These are phyloP conservation scores for Choanephora cucurbitarum DNA, from an alignment of 371 early-diverging fungal species.

Conservation along the genomic window DNA sequence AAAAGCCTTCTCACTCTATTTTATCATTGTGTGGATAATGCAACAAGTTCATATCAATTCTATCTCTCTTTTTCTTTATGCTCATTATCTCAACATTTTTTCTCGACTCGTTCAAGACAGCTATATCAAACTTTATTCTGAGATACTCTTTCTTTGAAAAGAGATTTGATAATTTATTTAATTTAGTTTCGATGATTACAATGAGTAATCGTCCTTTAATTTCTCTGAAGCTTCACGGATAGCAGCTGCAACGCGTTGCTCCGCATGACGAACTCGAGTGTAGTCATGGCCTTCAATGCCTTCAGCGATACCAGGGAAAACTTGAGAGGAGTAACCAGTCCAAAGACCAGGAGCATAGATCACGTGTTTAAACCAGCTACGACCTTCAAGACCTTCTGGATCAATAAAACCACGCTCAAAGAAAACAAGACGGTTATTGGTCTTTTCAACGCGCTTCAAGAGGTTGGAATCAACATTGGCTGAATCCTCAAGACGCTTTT, in stretches of 20 bases:
- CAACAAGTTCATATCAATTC: no score
- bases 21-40: no score
- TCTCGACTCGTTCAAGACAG: no score
- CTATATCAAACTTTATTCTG: no score
- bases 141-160: no score
- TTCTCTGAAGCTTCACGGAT: slow-evolving; percentile 14
- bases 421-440: slow-evolving; percentile 45
- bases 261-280: slow-evolving; percentile 23
- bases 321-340: slow-evolving; percentile 54
- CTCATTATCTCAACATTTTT: no score
- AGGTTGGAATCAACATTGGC: slow-evolving; percentile 6
- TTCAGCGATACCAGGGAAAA: slow-evolving; percentile 57
- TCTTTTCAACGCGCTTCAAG: slow-evolving; percentile 24
- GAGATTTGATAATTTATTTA: no score
- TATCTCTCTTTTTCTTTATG: no score
- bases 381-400: slow-evolving; percentile 54
- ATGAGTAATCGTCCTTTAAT: neutral
- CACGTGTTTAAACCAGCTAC: slow-evolving; percentile 67
- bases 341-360: slow-evolving; percentile 61
- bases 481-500: slow-evolving; percentile 4
- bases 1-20: no score
- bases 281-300: slow-evolving; percentile 41
- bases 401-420: slow-evolving; percentile 64
- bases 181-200: neutral
- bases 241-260: slow-evolving; percentile 24